These are phyloP conservation scores for Didymellaceae sp. DNA, from an alignment of 2,329 filamentous ascomycete genomes.

Conservation along the genomic window DNA sequence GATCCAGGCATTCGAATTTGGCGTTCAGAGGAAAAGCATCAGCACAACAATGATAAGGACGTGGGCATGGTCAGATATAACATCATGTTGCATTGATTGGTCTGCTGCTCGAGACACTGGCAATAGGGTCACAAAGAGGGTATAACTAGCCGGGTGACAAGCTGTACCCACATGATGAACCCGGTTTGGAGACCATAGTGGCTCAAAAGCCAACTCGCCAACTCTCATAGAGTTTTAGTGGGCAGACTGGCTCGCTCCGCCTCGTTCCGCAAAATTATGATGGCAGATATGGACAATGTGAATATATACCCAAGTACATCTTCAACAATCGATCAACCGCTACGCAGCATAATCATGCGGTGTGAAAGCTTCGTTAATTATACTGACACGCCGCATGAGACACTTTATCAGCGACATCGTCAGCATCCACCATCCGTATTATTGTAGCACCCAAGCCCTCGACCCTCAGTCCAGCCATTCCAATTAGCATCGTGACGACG, in stretches of 20 bases:
- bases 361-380: too few species aligned
- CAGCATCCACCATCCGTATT: too few species aligned
- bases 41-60: not conserved
- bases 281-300: not conserved
- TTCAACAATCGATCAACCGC: too few species aligned
- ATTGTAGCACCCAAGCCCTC: too few species aligned
- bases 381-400: too few species aligned
- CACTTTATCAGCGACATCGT: too few species aligned
- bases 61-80: too few species aligned
- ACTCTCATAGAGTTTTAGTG: not conserved
- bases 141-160: too few species aligned
- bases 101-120: not conserved
- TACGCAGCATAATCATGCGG: too few species aligned
- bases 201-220: not conserved
- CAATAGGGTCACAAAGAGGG: not conserved
- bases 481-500: too few species aligned
- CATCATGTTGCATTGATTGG: not conserved
- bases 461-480: too few species aligned
- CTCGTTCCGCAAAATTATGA: not conserved
- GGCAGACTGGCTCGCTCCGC: not conserved
- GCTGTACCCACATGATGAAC: not conserved
- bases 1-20: not conserved
- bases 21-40: not conserved
- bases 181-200: not conserved
- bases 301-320: too few species aligned